Conservation (phyloP, 2,329 filamentous ascomycete genomes). For the Pseudodiploospora longispora region DNA sequence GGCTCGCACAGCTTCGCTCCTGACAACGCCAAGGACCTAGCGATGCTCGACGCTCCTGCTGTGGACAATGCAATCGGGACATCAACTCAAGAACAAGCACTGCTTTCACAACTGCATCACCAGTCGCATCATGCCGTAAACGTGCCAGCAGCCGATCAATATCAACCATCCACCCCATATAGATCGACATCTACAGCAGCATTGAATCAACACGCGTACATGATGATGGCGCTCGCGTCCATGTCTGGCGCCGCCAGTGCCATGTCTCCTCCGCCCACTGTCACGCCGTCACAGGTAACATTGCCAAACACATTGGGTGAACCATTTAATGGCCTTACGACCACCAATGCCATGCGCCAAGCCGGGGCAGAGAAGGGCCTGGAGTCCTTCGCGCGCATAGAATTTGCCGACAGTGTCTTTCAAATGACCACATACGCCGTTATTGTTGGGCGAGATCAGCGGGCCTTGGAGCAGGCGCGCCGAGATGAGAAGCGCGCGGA, state of each 20-base stretch:
- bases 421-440: slow-evolving; percentile 71
- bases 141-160: slow-evolving; percentile 16
- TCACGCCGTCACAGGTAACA: slow-evolving; percentile 39
- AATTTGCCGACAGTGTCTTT: slow-evolving; percentile 68
- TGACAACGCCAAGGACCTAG: slow-evolving; percentile 8
- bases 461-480: slow-evolving; percentile 47
- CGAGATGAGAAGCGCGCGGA: slow-evolving; percentile 41
- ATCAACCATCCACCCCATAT: slow-evolving; percentile 25
- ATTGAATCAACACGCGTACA: slow-evolving; percentile 31
- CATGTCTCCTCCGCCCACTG: slow-evolving; percentile 35
- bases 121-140: slow-evolving; percentile 8
- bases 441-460: slow-evolving; percentile 63
- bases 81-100: slow-evolving; percentile 3
- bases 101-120: slow-evolving; percentile 8
- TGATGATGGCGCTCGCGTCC: slow-evolving; percentile 38
- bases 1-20: neutral
- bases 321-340: slow-evolving; percentile 18
- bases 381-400: slow-evolving; percentile 52
- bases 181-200: slow-evolving; percentile 23
- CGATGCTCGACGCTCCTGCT: slow-evolving; percentile 12
- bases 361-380: slow-evolving; percentile 33
- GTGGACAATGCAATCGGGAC: neutral
- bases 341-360: slow-evolving; percentile 26
- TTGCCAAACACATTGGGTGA: slow-evolving; percentile 29
- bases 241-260: slow-evolving; percentile 28